Evolutionary conservation across 129 eudicot species (phyloP), one percentile per base, ranked within the genome.

Genomic region (Deinandra increscens): DNA sequence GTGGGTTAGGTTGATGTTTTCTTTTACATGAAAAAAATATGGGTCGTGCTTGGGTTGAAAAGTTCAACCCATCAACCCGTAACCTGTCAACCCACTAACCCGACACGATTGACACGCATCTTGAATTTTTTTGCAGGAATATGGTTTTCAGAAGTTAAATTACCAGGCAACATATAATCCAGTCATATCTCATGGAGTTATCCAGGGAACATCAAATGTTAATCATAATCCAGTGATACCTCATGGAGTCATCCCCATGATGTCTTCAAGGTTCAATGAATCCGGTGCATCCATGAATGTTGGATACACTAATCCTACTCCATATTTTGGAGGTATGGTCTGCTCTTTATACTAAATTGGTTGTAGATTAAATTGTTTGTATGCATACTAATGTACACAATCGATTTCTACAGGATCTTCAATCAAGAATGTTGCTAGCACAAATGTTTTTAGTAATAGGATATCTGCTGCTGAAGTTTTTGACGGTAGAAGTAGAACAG

Each of bases 331-430:
- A 39, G 82, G 82, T 85, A 33, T 23, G 63, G 76, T 23, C 1
- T 46, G 64, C 20, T 64, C 48, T 54, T 23, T 43, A 51, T 14
- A 7, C 46, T 6, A 46, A 46, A 3, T n/a, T 72, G 61, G 59
- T 6, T 60, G 20, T 19, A 17, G 4, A 56, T 14, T 33, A 10
- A 33, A 12, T 19, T 38, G 34, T 51, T 17, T 15, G 18, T 31
- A 54, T 22, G 45, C 18, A 23, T 44, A 17, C 31, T 60, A 37
- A 72, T 69, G 31, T 71, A n/a, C 15, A 4, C 34, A 14, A 56
- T 54, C 33, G 23, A 20, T 70, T 56, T 19, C 70, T 73, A 19
- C 79, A 78, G 86, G 79, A 62, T 56, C 64, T 72, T 22, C 69
- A 75, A n/a, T 9, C 46, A 50, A 51, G 33, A 74, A 56, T 49